Percentiles rank a stretch among this genome's conserved stretches.
phyloP scores from a whole-genome alignment of 352 stramenopile species.

The Globisporangium solare region DNA sequence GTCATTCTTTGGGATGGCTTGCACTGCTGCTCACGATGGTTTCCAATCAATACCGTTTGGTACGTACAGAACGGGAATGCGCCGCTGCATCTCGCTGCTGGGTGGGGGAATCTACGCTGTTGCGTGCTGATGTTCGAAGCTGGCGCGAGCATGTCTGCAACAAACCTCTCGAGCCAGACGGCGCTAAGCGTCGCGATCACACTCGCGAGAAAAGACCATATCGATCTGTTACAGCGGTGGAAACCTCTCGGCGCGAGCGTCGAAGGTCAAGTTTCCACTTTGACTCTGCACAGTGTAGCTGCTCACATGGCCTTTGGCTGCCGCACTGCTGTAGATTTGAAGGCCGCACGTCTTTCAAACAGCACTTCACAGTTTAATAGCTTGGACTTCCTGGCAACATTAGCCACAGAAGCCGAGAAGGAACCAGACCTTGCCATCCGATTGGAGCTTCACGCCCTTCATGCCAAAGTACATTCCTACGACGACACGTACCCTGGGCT shows the following conservation, averaged over 20 bases:
- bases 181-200: conserved; percentile 32
- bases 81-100: conserved; percentile 59
- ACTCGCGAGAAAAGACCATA: conserved; percentile 33
- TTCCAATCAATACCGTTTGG: background rate
- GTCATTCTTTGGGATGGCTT: no score
- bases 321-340: conserved; percentile 22
- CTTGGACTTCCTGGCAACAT: background rate
- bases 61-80: conserved; percentile 51
- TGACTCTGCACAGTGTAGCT: background rate
- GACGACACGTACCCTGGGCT: conserved; percentile 29
- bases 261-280: conserved; percentile 24
- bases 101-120: conserved; percentile 54
- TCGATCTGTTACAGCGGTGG: conserved; percentile 42
- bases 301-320: background rate
- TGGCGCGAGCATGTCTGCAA: conserved; percentile 21
- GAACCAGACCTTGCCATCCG: conserved; percentile 31
- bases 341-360: conserved; percentile 10
- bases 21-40: no score
- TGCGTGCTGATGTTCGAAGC: conserved; percentile 55
- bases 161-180: conserved; percentile 33
- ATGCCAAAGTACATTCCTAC: conserved; percentile 40
- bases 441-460: conserved; percentile 47
- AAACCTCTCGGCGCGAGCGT: conserved; percentile 30
- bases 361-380: conserved; percentile 8
- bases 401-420: conserved; percentile 10